These are phyloP conservation scores for Neoboletus magnificus DNA, from an alignment of 768 basidiomycete genomes.

Conservation along the genomic window DNA sequence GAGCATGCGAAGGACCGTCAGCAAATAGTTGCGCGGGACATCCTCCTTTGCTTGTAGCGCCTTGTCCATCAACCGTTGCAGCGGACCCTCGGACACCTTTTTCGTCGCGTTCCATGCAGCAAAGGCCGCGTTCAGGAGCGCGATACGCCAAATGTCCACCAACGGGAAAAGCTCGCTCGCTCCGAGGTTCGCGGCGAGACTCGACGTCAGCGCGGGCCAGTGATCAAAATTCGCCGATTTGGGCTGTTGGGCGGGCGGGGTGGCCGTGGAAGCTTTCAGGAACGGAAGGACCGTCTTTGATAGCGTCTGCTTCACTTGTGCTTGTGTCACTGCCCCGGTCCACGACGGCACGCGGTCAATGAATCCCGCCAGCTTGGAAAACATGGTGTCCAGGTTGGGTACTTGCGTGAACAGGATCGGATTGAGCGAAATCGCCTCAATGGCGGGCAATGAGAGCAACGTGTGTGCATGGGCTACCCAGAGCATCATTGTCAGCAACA, in stretches of 20 bases:
- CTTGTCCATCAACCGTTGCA: slow-evolving; percentile 46
- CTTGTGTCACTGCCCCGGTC: slow-evolving; percentile 27
- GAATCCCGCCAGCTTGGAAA: slow-evolving; percentile 58
- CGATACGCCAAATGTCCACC: slow-evolving; percentile 79
- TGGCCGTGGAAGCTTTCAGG: slow-evolving; percentile 53
- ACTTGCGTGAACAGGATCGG: slow-evolving; percentile 76
- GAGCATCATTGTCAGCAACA: background rate
- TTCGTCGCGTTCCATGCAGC: slow-evolving; percentile 46
- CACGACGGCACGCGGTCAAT: slow-evolving; percentile 48
- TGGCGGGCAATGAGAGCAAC: slow-evolving; percentile 52
- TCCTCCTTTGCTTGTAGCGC: slow-evolving; percentile 32
- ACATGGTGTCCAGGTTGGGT: slow-evolving; percentile 63
- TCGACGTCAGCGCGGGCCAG: slow-evolving; percentile 48
- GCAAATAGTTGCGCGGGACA: slow-evolving; percentile 50
- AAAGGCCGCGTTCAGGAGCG: slow-evolving; percentile 60
- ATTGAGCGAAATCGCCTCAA: slow-evolving; percentile 61
- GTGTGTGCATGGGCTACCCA: slow-evolving; percentile 71
- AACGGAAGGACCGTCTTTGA: slow-evolving; percentile 53
- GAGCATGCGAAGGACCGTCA: slow-evolving; percentile 66
- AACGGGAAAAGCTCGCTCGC: slow-evolving; percentile 69
- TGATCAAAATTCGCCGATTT: slow-evolving; percentile 37
- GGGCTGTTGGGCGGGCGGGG: slow-evolving; percentile 23
- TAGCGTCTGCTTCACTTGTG: slow-evolving; percentile 50
- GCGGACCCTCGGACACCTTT: slow-evolving; percentile 36
- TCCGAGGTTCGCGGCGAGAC: slow-evolving; percentile 46